Base-by-base conservation (phyloP, 106 monocot genomes). In the Ottelia alismoides region DNA sequence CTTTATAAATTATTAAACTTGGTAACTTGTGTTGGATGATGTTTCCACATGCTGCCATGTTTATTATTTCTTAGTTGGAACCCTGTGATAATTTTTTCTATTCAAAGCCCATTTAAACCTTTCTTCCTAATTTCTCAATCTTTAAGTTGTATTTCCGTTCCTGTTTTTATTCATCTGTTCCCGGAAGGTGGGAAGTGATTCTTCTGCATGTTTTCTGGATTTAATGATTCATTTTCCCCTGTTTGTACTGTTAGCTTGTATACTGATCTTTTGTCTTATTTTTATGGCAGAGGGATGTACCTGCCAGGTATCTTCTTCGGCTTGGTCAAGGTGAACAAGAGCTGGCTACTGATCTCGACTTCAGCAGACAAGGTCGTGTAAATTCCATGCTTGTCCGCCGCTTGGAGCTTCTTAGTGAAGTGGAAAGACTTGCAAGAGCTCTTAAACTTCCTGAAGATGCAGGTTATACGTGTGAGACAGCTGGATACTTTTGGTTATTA, bases 261-360 rank as follows among this genome's bases (percentile, higher is more conserved):
- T 52, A 2, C 17, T 53, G 1, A 23, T 16, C 20, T 11, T 22
- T 29, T 20, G 17, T 55, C 20, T 71, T n/a, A n/a, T n/a, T n/a
- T 22, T 10, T 56, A 23, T 72, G 19, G 40, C 74, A 90, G 98
- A 82, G 98, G 40, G 98, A 99, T 75, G 90, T 99, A 4, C 98
- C 98, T 54, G 98, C 98, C 31, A 76, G 98, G 49, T 99, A 99
- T 63, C 83, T 99, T 45, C 98, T 99, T 32, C 81, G 98, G 2
- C 70, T 99, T 31, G 98, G 98, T 72, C 98, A 99, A 63, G 98
- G 98, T 32, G 98, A 99, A 56, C 98, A 99, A 63, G 98, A 99
- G 57, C 75, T 99, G 32, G 98, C 98, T 29, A 99, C 98, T 12
- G 98, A 90, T 82, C 86, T 99, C 55, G 98, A 99, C 57, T 99